phyloP scores from a whole-genome alignment of 163 green algal genomes.

The Coccomyxa subellipsoidea region DNA sequence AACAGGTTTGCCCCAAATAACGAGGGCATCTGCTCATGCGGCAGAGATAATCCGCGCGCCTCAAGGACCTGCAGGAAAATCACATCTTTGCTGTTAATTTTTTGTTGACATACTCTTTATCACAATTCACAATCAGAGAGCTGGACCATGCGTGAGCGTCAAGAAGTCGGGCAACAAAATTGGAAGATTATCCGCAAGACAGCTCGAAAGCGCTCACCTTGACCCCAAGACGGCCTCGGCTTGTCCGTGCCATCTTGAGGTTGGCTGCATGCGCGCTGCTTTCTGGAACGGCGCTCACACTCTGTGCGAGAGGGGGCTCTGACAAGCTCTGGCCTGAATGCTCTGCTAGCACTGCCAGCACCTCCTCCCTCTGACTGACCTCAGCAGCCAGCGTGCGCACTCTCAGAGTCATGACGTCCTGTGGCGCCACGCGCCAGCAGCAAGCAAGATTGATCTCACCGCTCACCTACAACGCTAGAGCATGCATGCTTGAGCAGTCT shows the following conservation, averaged over 20 bases:
- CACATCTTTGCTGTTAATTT: no score
- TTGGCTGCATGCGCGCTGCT: background rate
- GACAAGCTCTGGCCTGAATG: background rate
- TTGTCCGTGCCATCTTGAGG: background rate
- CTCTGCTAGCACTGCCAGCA: slow-evolving; percentile 40
- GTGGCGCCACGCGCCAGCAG: slow-evolving; percentile 47
- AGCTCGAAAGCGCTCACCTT: background rate
- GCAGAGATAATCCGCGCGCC: slow-evolving; percentile 34
- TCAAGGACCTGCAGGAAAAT: slow-evolving; percentile 36
- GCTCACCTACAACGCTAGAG: slow-evolving; percentile 29
- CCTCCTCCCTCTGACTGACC: slow-evolving; percentile 49
- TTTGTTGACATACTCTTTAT: no score
- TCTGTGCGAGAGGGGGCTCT: background rate
- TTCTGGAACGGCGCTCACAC: background rate
- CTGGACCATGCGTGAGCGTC: no score
- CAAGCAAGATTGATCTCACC: slow-evolving; percentile 44
- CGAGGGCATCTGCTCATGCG: slow-evolving; percentile 22
- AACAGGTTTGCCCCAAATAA: background rate
- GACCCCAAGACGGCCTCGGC: background rate
- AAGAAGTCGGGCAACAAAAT: no score
- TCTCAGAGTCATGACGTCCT: slow-evolving; percentile 50
- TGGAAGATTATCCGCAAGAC: background rate
- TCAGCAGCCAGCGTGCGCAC: slow-evolving; percentile 35
- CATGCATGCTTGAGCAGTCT: background rate
- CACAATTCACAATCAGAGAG: no score